Conservation (phyloP, 2,329 filamentous ascomycete species). For the Dendrostoma leiphaemia region DNA sequence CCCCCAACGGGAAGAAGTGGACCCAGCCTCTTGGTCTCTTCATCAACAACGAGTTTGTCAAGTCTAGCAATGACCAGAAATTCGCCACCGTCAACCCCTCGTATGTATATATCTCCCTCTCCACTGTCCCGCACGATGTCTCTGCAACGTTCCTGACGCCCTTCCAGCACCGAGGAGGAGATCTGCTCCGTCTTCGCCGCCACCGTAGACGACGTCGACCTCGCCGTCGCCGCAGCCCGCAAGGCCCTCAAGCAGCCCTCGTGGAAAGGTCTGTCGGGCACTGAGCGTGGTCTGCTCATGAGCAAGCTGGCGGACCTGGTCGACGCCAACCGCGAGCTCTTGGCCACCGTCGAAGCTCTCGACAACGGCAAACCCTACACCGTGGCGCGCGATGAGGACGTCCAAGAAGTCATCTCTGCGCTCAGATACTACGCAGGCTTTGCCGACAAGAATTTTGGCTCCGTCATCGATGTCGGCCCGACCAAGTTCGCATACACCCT, state of each 20-base stretch:
- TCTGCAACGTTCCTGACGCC: neutral
- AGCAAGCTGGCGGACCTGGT: constrained; percentile 68
- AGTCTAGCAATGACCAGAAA: constrained; percentile 62
- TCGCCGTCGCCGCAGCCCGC: constrained; percentile 67
- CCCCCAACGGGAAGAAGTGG: constrained; percentile 74
- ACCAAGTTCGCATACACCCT: constrained; percentile 75
- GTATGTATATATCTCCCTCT: constrained; percentile 38
- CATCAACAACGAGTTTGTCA: constrained; percentile 79
- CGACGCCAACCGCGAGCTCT: constrained; percentile 55
- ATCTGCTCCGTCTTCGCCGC: constrained; percentile 72
- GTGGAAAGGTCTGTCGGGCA: constrained; percentile 67
- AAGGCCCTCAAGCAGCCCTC: constrained; percentile 64
- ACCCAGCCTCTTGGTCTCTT: constrained; percentile 74
- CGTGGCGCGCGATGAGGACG: constrained; percentile 62
- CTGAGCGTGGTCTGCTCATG: constrained; percentile 67
- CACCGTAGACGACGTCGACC: constrained; percentile 63
- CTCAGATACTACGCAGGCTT: constrained; percentile 77
- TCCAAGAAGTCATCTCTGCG: constrained; percentile 46
- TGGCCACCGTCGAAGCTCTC: constrained; percentile 64
- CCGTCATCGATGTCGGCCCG: constrained; percentile 70
- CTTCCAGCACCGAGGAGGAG: constrained; percentile 53
- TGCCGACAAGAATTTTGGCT: constrained; percentile 76
- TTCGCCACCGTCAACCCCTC: constrained; percentile 68
- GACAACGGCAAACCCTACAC: constrained; percentile 79
- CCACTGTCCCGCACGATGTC: neutral